Evolutionary conservation across 2,329 filamentous ascomycete species (phyloP).

Genomic region (Colletotrichum graminicola): DNA sequence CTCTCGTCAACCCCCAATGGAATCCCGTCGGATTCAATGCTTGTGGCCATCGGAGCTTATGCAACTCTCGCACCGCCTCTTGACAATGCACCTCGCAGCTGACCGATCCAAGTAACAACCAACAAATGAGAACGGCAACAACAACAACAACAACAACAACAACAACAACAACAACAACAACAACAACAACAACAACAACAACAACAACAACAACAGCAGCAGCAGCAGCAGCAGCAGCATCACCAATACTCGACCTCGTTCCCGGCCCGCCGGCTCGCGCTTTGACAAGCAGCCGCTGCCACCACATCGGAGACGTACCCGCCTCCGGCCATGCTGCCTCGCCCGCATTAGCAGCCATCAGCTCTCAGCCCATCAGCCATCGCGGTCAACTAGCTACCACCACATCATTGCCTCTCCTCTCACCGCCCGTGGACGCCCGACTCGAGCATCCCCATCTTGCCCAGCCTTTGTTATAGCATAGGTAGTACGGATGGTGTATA

Average conservation of each 20-base stretch:
- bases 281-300: constrained; percentile 30
- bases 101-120: background rate
- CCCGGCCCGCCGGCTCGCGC: constrained; percentile 3
- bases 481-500: too few relatives aligned
- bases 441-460: background rate
- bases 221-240: background rate
- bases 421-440: background rate
- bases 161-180: background rate
- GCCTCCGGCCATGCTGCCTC: constrained; percentile 24
- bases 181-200: background rate
- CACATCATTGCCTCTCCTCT: background rate
- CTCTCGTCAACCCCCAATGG: too few relatives aligned
- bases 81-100: background rate
- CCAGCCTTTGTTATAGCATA: background rate
- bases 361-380: constrained; percentile 2
- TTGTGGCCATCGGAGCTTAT: constrained; percentile 8
- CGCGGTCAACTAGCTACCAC: background rate
- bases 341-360: constrained; percentile 10
- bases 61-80: background rate
- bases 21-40: background rate
- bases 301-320: constrained; percentile 20
- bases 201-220: background rate
- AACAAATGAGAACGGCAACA: background rate
- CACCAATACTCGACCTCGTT: background rate
- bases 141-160: background rate